phyloP scores from a whole-genome alignment of 73 alveolate genomes.

The Breviolum minutum region DNA sequence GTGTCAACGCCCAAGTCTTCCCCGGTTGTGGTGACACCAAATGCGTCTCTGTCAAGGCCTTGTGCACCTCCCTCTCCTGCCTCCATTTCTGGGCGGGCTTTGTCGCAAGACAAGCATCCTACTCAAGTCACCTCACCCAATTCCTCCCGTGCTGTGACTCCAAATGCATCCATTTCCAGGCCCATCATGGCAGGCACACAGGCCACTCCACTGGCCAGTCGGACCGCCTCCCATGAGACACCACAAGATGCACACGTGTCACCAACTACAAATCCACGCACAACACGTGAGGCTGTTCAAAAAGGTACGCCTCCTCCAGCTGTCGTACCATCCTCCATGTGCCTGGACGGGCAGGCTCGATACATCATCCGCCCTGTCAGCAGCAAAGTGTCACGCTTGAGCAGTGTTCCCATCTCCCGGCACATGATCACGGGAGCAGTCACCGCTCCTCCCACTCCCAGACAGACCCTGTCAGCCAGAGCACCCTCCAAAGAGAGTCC shows the following conservation, averaged over 20 bases:
- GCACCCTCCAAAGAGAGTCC: conserved; percentile 12
- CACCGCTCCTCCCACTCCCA: conserved; percentile 31
- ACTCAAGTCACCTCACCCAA: conserved; percentile 10
- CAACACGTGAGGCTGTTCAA: conserved; percentile 32
- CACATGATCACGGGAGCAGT: background rate
- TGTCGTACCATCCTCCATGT: conserved; percentile 7
- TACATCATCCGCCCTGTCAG: conserved; percentile 39
- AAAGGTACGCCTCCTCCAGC: background rate
- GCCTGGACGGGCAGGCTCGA: conserved; percentile 30
- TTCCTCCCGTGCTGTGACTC: conserved; percentile 33
- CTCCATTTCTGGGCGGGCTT: background rate
- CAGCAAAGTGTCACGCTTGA: conserved; percentile 52
- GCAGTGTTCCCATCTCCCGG: conserved; percentile 18
- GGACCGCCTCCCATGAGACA: conserved; percentile 8
- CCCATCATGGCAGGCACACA: background rate
- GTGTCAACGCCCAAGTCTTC: conserved; percentile 22
- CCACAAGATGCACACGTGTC: conserved; percentile 24
- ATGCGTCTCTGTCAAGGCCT: conserved; percentile 13
- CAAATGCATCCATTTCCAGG: conserved; percentile 6
- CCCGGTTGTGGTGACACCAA: conserved; percentile 20
- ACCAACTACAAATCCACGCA: conserved; percentile 6
- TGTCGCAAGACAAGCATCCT: conserved; percentile 17
- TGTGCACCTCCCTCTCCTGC: background rate
- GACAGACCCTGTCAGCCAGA: conserved; percentile 52
- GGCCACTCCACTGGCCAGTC: background rate